Base-by-base conservation (phyloP, 768 basidiomycete species). In the Russula sp. region DNA sequence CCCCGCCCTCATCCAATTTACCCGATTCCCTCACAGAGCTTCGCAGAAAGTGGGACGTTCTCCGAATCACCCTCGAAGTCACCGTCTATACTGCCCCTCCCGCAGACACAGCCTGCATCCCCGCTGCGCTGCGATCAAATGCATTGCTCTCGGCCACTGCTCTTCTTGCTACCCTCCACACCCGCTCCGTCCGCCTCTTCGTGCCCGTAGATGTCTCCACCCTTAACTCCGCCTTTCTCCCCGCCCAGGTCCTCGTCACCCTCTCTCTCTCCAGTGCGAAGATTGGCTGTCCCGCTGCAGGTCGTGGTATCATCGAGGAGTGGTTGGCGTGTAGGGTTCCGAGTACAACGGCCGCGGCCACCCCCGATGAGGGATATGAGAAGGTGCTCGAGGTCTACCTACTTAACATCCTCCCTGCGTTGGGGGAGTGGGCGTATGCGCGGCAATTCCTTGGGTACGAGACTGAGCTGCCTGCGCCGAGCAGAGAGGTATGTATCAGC, bases 11-110 rank as follows among this genome's bases (percentile, higher is more conserved):
- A 77, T 46, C 82, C 75, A 6, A 65, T 25, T 35, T 67, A 3
- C 76, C 83, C 5, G 76, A 79, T 58, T 74, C 79, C 22, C 76
- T 83, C 62, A 61, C 69, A 9, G 66, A 69, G 5, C 75, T 78
- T 51, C 83, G 90, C 18, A 78, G 85, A 59, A 92, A 91, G 75
- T 93, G 91, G 91, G 90, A 93, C 68, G 83, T 93, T 59, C 83
- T 93, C 7, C 81, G 91, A 29, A 86, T 93, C 64, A 93, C 90
- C 0, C 79, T 91, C 58, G 90, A 93, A 70, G 83, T 85, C 1
- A 89, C 86, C 0, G 73, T 88, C 32, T 90, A 87, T 68, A 71
- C 82, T 14, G 79, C 86, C 2, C 75, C 76, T 1, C 80, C 83
- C 20, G 65, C 69, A 14, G 70, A 77, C 29, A 69, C 73, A 7